Evolutionary conservation across 768 basidiomycete species (phyloP), one percentile per base, ranked within the genome.

Genomic region (Hemileccinum impolitum): DNA sequence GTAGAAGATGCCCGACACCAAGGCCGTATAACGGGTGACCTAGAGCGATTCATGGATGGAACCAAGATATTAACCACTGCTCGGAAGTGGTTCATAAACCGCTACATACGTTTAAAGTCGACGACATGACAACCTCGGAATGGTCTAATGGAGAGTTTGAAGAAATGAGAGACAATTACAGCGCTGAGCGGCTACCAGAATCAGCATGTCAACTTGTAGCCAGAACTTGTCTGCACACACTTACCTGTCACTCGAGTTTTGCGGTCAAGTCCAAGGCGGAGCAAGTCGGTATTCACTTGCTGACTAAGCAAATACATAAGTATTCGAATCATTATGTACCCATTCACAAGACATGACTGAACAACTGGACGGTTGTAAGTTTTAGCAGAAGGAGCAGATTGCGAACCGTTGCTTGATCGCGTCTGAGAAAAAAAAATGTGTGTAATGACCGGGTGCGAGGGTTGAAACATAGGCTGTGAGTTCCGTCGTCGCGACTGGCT

Each of bases 1-100:
- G 69, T 97, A 98, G 66, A 84, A 70, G 57, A 95, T 79, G 65
- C 95, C 95, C 37, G 83, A 77, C 56, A 86, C 71, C 59, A 99
- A 82, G 43, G 94, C 93, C 17, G 92, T 85, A 71, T 95, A 98
- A 64, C 95, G 90, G 62, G 87, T 87, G 69, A 95, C 95, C 95
- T 94, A 68, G 14, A 36, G 18, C 18, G 40, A 15, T 37, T 50
- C 39, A 30, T 32, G 43, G 45, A 37, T 41, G 45, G 10, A 48
- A n/a, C 39, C 43, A 34, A 19, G 42, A 15, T 2, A 10, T 61
- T 10, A 61, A 26, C 45, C 8, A 10, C 31, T 18, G 38, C 18
- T 18, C 38, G 38, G 41, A 15, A 32, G 26, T 26, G 36, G 37
- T 25, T 42, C 30, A 17, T 28, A n/a, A 26, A 35, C 21, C 11